Evolutionary conservation across 495 filamentous ascomycete species (phyloP), one percentile per base, ranked within the genome.

Genomic region (Neurospora sp.): DNA sequence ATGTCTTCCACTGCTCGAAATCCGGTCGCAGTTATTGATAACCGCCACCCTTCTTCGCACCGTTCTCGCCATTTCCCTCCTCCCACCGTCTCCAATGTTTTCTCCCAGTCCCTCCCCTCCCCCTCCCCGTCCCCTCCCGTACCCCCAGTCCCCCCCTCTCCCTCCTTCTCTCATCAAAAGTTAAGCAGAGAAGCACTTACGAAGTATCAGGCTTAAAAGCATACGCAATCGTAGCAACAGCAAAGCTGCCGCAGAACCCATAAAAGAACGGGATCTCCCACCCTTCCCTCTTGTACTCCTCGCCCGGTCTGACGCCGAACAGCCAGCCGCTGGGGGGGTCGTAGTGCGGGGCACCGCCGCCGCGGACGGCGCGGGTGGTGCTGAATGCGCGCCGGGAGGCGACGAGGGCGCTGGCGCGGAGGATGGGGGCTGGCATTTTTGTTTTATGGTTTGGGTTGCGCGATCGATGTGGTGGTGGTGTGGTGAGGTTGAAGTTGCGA

Each of bases 141-240:
- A n/a, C n/a, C n/a, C n/a, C n/a, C n/a, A n/a, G n/a, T n/a, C n/a
- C n/a, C n/a, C n/a, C n/a, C 27, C 27, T 27, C 27, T 2, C 27
- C 27, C 27, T 27, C 27, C 27, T 27, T 27, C 27, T 27, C 27
- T 2, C 27, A n/a, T n/a, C n/a, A n/a, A 27, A 27, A 27, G 27
- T 27, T 1, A 27, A 35, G 1, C 31, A 35, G 31, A 1, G 31
- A 35, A 35, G 31, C 31, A 35, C 95, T 84, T 87, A 99, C 96
- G 93, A 96, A 70, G 94, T 98, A 87, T 99, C 96, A 35, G 96
- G 96, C 89, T 99, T 99, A 80, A 93, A 98, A 70, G 93, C 92
- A 87, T 98, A 97, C 76, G 90, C 94, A 41, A 98, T 87, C 72
- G 88, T 89, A 41, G 90, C 91, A 59, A 93, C 84, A 16, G 86